Conservation (phyloP, 2,329 filamentous ascomycete species). For the Epichloe scottii region DNA sequence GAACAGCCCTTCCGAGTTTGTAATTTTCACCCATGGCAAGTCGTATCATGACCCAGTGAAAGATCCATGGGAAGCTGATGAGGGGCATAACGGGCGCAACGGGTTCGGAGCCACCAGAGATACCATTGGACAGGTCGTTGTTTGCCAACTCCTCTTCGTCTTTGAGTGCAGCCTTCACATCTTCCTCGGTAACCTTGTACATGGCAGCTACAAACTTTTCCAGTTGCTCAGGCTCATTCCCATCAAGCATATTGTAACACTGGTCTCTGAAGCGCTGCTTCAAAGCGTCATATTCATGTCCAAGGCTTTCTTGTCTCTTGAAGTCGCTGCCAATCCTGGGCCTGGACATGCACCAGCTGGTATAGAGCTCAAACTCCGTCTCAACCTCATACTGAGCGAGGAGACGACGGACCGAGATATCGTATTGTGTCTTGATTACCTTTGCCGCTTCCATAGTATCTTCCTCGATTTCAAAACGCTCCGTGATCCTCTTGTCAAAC, state of each 20-base stretch:
- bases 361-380: conserved; percentile 88
- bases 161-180: conserved; percentile 46
- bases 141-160: conserved; percentile 19
- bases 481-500: conserved; percentile 67
- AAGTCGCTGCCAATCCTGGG: conserved; percentile 65
- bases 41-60: conserved; percentile 44
- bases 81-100: conserved; percentile 47
- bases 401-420: conserved; percentile 60
- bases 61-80: conserved; percentile 92
- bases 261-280: conserved; percentile 55
- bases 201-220: conserved; percentile 72
- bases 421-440: conserved; percentile 64
- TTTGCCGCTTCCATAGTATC: conserved; percentile 45
- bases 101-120: neutral
- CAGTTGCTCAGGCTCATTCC: conserved; percentile 42
- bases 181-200: conserved; percentile 69
- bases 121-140: conserved; percentile 10
- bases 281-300: conserved; percentile 50
- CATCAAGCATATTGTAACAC: conserved; percentile 54
- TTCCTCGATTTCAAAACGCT: conserved; percentile 43
- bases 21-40: conserved; percentile 17
- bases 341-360: conserved; percentile 68
- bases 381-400: conserved; percentile 75
- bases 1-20: conserved; percentile 10
- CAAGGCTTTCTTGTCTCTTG: conserved; percentile 76